Evolutionary conservation across 192 early-diverging fungal species (phyloP).

Genomic region (Coemansia sp.): DNA sequence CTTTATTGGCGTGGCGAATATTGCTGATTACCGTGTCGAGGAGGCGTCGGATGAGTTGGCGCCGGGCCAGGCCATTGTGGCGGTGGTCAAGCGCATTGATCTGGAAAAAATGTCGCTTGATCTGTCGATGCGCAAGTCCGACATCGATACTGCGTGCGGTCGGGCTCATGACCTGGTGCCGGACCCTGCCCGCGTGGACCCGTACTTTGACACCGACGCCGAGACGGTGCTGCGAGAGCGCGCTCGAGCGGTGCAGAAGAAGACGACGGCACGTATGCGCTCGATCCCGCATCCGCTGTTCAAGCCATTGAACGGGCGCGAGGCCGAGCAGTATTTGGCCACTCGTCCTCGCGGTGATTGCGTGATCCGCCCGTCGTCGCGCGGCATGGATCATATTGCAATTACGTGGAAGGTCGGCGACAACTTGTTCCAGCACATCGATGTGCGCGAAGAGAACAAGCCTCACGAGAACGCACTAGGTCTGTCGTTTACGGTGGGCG

Average conservation of each 20-base stretch:
- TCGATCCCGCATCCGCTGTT: slow-evolving; percentile 85
- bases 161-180: slow-evolving; percentile 43
- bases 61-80: slow-evolving; percentile 71
- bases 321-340: slow-evolving; percentile 74
- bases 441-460: slow-evolving; percentile 57
- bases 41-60: slow-evolving; percentile 61
- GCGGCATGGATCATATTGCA: slow-evolving; percentile 83
- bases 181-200: slow-evolving; percentile 45
- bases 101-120: slow-evolving; percentile 74
- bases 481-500: slow-evolving; percentile 66
- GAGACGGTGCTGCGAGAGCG: slow-evolving; percentile 49
- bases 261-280: slow-evolving; percentile 52
- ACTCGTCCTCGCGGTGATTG: slow-evolving; percentile 68
- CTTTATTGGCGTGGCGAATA: slow-evolving; percentile 67
- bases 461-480: slow-evolving; percentile 72
- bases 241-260: slow-evolving; percentile 33
- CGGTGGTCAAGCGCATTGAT: slow-evolving; percentile 79
- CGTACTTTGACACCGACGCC: slow-evolving; percentile 61
- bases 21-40: slow-evolving; percentile 59
- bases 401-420: slow-evolving; percentile 93
- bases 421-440: slow-evolving; percentile 85
- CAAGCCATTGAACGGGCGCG: slow-evolving; percentile 67
- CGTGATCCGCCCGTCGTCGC: slow-evolving; percentile 89
- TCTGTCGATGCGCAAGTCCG: slow-evolving; percentile 65
- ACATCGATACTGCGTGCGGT: slow-evolving; percentile 49